phyloP scores from a whole-genome alignment of 1,139 yeast species.

The Lizanozyma gosingica region DNA sequence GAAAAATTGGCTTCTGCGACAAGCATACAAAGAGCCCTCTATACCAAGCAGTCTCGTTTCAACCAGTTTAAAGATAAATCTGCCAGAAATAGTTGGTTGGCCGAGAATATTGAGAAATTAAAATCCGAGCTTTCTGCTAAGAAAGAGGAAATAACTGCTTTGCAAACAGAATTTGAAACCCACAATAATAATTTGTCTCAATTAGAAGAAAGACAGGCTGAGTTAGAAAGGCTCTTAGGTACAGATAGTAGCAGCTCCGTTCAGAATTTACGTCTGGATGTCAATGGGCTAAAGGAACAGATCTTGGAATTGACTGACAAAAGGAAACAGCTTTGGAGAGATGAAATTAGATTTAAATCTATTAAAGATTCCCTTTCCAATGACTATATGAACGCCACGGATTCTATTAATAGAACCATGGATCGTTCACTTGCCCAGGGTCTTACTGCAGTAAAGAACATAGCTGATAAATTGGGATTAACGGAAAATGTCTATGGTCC shows the following conservation, averaged over 20 bases:
- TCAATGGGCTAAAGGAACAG: background rate
- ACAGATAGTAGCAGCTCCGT: background rate
- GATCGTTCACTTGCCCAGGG: slow-evolving; percentile 66
- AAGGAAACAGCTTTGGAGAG: slow-evolving; percentile 72
- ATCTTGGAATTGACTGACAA: slow-evolving; percentile 41
- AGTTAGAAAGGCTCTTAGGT: background rate
- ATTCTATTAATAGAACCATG: slow-evolving; percentile 62
- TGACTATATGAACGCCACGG: slow-evolving; percentile 50
- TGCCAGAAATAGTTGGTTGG: slow-evolving; percentile 69
- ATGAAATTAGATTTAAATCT: slow-evolving; percentile 56
- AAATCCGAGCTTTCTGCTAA: slow-evolving; percentile 14
- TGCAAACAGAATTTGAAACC: background rate
- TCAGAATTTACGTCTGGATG: background rate
- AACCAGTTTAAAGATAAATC: slow-evolving; percentile 45
- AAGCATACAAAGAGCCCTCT: slow-evolving; percentile 52
- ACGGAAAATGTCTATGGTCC: slow-evolving; percentile 68
- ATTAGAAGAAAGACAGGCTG: background rate
- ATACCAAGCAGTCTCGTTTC: slow-evolving; percentile 68
- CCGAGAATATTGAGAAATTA: slow-evolving; percentile 17
- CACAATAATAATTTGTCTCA: background rate
- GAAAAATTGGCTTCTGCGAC: slow-evolving; percentile 33
- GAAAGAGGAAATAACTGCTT: slow-evolving; percentile 13
- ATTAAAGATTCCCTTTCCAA: slow-evolving; percentile 46
- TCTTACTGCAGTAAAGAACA: slow-evolving; percentile 53
- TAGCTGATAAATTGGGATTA: slow-evolving; percentile 48